Base-by-base conservation (phyloP, 441 rosid genomes). In the Kokia cookei region DNA sequence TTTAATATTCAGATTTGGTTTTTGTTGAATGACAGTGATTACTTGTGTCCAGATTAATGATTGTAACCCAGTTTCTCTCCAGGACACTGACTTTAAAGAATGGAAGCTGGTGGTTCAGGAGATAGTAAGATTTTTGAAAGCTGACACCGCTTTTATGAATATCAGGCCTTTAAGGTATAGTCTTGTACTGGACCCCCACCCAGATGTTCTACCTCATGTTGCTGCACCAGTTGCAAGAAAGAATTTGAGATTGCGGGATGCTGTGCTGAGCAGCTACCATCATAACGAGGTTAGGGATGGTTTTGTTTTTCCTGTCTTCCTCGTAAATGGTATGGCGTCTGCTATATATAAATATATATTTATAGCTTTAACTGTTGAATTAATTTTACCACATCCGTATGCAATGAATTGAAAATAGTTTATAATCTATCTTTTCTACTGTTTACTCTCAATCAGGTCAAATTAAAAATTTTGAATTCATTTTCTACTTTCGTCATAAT, bases 81-180 rank as follows among this genome's bases (percentile, higher is more conserved):
- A 95, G 99, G 98, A 95, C 78, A 83, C 88, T 45, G 99, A 95
- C 77, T 91, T 95, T 84, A 93, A 88, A 87, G 97, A 95, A 84
- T 91, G 98, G 99, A 93, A 93, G 93, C 88, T 91, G 85, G 94
- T 90, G 91, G 91, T 88, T 76, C 97, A 91, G 82, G 99, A 95
- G 84, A 86, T 93, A 74, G 89, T 84, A 84, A 90, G 98, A 81
- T 91, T 93, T 86, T 87, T 93, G 83, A 95, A 93, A 85, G 96
- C 93, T 83, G 99, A 93, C 86, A 84, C 91, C 13, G 86, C 94
- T 80, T 93, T 90, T 83, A 91, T 93, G 99, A 95, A 93, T 87
- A 90, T 85, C 83, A 88, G 96, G 84, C 99, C 98, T 72, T 83
- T 91, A 78, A 90, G 99, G 79, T 95, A 91, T 71, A 95, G 98